Evolutionary conservation across 805 yeast species (phyloP).

Genomic region (Candida arabinofermentans): DNA sequence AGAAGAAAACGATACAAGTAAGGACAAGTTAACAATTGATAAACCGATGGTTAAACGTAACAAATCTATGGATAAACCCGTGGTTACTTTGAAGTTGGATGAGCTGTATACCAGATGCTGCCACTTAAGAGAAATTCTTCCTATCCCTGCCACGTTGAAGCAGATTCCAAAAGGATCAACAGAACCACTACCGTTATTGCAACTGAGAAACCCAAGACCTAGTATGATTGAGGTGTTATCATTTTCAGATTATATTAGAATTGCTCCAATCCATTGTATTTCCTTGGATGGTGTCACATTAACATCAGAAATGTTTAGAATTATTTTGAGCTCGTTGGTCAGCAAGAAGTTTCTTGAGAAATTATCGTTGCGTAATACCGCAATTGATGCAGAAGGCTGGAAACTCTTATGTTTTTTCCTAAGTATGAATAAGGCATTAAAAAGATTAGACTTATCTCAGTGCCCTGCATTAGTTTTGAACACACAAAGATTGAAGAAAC

Average conservation of each 20-base stretch:
- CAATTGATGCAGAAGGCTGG: conserved; percentile 55
- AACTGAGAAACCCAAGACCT: conserved; percentile 82
- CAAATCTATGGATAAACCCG: conserved; percentile 33
- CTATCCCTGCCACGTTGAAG: conserved; percentile 83
- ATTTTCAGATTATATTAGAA: conserved; percentile 81
- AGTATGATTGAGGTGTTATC: conserved; percentile 84
- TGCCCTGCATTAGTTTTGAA: conserved; percentile 47
- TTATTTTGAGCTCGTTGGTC: conserved; percentile 65
- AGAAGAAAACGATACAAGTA: conserved; percentile 13
- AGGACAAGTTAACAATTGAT: conserved; percentile 50
- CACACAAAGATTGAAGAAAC: conserved; percentile 33
- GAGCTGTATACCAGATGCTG: conserved; percentile 88
- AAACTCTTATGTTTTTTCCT: conserved; percentile 70
- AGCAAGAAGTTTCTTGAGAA: conserved; percentile 66
- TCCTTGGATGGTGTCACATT: conserved; percentile 76
- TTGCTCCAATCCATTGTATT: conserved; percentile 75
- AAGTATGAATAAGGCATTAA: conserved; percentile 53
- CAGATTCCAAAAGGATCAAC: conserved; percentile 76
- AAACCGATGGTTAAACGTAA: conserved; percentile 54
- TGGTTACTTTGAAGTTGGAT: conserved; percentile 48
- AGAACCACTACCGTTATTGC: conserved; percentile 68
- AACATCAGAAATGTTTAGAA: conserved; percentile 70
- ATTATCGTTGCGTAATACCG: conserved; percentile 46
- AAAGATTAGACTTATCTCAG: conserved; percentile 69
- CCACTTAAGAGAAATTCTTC: conserved; percentile 85